Percentiles rank a stretch among this genome's conserved stretches.
phyloP scores from a whole-genome alignment of 192 early-diverging fungal genomes.

The Entophlyctis helioformis region DNA sequence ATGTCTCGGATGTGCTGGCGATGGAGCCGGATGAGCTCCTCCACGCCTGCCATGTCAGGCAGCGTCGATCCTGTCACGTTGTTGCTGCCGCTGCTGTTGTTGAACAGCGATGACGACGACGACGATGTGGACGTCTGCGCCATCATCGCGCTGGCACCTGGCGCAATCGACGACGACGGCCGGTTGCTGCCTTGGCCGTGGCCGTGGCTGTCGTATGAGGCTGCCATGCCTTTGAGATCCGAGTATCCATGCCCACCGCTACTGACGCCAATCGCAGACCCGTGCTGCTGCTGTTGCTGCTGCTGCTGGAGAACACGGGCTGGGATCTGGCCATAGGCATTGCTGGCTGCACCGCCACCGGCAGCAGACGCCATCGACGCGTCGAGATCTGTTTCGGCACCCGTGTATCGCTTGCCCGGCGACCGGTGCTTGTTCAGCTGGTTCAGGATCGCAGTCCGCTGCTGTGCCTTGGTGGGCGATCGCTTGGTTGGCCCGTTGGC shows the following conservation, averaged over 20 bases:
- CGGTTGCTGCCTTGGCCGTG: background rate
- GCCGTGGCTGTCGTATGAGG: background rate
- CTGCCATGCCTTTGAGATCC: background rate
- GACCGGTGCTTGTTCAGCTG: background rate
- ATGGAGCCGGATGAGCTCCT: slow-evolving; percentile 34
- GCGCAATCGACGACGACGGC: background rate
- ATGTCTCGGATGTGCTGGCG: slow-evolving; percentile 36
- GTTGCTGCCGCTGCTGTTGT: background rate
- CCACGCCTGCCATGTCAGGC: background rate
- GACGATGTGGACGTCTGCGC: background rate
- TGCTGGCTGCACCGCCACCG: too few relatives aligned
- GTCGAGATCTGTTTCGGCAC: too few relatives aligned
- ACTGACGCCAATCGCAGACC: too few relatives aligned
- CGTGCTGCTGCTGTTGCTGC: background rate
- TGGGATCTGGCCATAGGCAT: too few relatives aligned
- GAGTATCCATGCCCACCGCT: too few relatives aligned
- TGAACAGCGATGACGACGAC: background rate
- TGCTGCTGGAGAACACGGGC: too few relatives aligned
- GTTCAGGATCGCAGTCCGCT: background rate
- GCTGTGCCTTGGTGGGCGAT: background rate
- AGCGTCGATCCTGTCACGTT: too few relatives aligned
- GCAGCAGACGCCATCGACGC: too few relatives aligned
- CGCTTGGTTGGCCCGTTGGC: background rate
- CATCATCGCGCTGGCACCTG: background rate
- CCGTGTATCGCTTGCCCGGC: background rate